A percentile compares a stretch with the other conserved stretches of the same genome.
Evolutionary conservation across 176 grass and related monocot genomes (phyloP).

Genomic region (Saccharum spontaneum): DNA sequence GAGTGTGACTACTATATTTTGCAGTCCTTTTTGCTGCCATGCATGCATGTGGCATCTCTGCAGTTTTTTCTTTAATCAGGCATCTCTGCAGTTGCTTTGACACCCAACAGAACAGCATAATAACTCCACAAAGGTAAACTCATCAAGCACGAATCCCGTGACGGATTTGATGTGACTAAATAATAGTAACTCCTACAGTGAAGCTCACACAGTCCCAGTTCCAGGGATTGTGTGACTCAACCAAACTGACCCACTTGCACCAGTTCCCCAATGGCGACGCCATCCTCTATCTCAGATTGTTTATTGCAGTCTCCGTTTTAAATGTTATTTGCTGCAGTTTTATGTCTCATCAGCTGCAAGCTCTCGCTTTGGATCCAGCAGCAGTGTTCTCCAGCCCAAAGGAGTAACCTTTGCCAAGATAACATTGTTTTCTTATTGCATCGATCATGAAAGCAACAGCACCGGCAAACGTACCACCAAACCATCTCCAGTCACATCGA

Average conservation of each 20-base stretch:
- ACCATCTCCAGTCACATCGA: neutral
- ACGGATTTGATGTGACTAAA: slow-evolving; percentile 5
- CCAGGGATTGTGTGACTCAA: neutral
- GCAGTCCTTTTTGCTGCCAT: neutral
- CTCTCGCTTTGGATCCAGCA: neutral
- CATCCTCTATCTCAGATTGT: slow-evolving; percentile 4
- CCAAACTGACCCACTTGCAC: neutral
- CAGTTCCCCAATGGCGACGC: neutral
- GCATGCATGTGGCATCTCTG: neutral
- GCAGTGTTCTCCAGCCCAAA: slow-evolving; percentile 11
- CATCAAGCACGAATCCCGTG: neutral
- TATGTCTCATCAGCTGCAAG: slow-evolving; percentile 2
- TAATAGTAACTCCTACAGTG: neutral
- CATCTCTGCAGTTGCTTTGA: neutral
- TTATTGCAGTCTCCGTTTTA: slow-evolving; percentile 13
- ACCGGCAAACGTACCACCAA: neutral
- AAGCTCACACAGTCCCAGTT: neutral
- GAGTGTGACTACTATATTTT: neutral
- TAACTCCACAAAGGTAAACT: neutral
- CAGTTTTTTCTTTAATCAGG: neutral
- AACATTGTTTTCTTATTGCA: slow-evolving; percentile 1
- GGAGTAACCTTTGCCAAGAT: slow-evolving; percentile 14
- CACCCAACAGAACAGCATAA: neutral
- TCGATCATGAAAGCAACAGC: neutral
- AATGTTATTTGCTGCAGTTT: neutral